These are phyloP conservation scores for Phialophora verrucosa DNA, from an alignment of 2,329 filamentous ascomycete species.

Conservation along the genomic window DNA sequence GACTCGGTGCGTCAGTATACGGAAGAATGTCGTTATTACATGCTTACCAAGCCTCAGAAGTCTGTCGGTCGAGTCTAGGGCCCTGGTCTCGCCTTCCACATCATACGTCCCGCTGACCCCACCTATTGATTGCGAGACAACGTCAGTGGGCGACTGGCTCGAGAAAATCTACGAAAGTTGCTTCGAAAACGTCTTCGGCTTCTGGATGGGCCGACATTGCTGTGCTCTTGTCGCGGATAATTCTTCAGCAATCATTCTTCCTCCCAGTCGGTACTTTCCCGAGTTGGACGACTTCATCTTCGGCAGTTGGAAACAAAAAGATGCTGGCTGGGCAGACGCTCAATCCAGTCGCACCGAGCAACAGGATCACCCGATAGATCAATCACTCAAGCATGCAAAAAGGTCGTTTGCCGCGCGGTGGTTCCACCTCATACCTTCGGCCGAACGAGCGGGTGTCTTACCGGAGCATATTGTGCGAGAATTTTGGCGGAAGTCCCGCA, in stretches of 20 bases:
- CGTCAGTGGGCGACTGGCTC: constrained; percentile 34
- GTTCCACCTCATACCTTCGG: constrained; percentile 38
- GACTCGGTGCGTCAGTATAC: constrained; percentile 4
- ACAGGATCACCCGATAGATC: constrained; percentile 39
- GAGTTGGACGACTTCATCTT: constrained; percentile 39
- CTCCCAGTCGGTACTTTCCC: constrained; percentile 43
- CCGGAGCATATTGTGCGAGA: constrained; percentile 38
- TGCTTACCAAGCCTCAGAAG: constrained; percentile 12
- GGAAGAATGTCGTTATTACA: neutral
- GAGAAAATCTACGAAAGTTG: constrained; percentile 45
- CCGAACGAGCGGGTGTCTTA: constrained; percentile 8
- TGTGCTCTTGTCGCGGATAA: constrained; percentile 47
- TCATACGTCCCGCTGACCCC: constrained; percentile 8
- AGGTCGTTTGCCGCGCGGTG: constrained; percentile 42
- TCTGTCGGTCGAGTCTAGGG: constrained; percentile 1
- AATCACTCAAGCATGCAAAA: constrained; percentile 41
- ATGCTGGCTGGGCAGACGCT: constrained; percentile 3
- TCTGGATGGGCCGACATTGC: constrained; percentile 52
- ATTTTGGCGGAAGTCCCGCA: constrained; percentile 48
- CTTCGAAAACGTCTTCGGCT: constrained; percentile 52
- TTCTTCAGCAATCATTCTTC: constrained; percentile 32
- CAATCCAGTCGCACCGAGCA: constrained; percentile 19
- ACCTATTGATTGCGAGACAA: constrained; percentile 17
- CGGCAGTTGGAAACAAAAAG: constrained; percentile 22
- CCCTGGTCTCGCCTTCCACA: constrained; percentile 1